A percentile compares a stretch with the other conserved stretches of the same genome.
phyloP scores from a whole-genome alignment of 2,329 filamentous ascomycete genomes.

The Lachnellula occidentalis region DNA sequence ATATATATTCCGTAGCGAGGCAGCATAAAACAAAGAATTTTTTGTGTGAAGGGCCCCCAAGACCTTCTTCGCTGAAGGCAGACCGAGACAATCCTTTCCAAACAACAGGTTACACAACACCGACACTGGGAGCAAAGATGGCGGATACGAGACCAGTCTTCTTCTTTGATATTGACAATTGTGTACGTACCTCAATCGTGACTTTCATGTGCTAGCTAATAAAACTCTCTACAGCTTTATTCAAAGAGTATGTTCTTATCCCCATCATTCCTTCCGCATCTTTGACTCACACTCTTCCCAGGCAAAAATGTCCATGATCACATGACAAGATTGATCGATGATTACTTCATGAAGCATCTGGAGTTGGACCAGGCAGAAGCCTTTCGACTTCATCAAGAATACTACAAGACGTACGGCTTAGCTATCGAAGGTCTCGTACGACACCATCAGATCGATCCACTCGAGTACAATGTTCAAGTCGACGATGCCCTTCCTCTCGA shows the following conservation, averaged over 20 bases:
- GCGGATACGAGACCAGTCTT: constrained; percentile 45
- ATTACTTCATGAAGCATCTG: constrained; percentile 57
- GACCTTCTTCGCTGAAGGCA: not conserved
- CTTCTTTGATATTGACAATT: constrained; percentile 97
- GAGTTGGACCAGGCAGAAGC: constrained; percentile 71
- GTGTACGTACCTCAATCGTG: constrained; percentile 45
- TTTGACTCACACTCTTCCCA: constrained; percentile 28
- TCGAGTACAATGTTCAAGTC: constrained; percentile 91
- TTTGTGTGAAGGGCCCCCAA: not conserved
- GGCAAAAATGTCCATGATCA: constrained; percentile 77
- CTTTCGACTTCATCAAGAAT: constrained; percentile 78
- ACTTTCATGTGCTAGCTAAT: not conserved
- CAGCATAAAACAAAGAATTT: not conserved
- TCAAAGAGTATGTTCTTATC: constrained; percentile 60
- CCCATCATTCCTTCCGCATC: not conserved
- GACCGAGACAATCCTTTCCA: not conserved
- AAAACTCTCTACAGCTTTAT: constrained; percentile 54
- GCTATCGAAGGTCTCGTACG: constrained; percentile 92
- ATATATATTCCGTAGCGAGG: not conserved
- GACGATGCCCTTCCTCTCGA: constrained; percentile 92
- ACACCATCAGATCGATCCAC: constrained; percentile 89
- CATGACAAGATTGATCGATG: constrained; percentile 76
- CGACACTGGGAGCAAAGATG: constrained; percentile 7
- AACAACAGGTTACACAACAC: not conserved
- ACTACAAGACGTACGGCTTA: constrained; percentile 95